phyloP scores from a whole-genome alignment of 116 monocot genomes.

The Posidonia oceanica region DNA sequence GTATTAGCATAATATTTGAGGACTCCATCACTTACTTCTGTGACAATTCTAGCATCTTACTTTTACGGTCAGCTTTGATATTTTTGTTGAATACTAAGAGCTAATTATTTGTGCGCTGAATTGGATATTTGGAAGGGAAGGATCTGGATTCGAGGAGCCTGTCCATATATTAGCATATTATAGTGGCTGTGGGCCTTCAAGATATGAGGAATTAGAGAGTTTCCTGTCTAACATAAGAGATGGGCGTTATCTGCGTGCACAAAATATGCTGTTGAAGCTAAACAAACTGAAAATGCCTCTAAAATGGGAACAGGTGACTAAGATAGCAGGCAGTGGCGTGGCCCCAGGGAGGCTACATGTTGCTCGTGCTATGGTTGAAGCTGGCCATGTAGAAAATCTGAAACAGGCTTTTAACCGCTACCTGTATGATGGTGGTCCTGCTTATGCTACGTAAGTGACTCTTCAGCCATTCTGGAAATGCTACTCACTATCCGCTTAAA shows the following conservation, averaged over 20 bases:
- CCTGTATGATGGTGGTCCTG: constrained; percentile 85
- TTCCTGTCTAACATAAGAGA: constrained; percentile 61
- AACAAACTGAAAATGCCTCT: constrained; percentile 60
- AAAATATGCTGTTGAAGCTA: constrained; percentile 70
- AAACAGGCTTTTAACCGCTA: constrained; percentile 81
- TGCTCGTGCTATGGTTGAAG: constrained; percentile 86
- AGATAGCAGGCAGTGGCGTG: constrained; percentile 84
- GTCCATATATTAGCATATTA: constrained; percentile 92
- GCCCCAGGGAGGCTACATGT: constrained; percentile 91
- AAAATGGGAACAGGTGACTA: constrained; percentile 74
- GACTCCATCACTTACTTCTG: too few relatives aligned
- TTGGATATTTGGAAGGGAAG: constrained; percentile 17
- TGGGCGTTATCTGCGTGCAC: constrained; percentile 66
- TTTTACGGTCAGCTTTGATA: not conserved
- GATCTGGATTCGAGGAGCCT: constrained; percentile 38
- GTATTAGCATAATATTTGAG: too few relatives aligned
- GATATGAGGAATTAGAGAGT: constrained; percentile 42
- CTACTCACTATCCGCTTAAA: not conserved
- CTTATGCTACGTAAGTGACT: constrained; percentile 62
- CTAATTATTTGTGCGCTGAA: not conserved
- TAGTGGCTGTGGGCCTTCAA: constrained; percentile 65
- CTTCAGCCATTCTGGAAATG: not conserved
- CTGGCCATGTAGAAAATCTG: constrained; percentile 68
- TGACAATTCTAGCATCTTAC: too few relatives aligned
- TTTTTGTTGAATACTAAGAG: not conserved